Conservation (phyloP, 306 rosid genomes). For the Mucuna pruriens region DNA sequence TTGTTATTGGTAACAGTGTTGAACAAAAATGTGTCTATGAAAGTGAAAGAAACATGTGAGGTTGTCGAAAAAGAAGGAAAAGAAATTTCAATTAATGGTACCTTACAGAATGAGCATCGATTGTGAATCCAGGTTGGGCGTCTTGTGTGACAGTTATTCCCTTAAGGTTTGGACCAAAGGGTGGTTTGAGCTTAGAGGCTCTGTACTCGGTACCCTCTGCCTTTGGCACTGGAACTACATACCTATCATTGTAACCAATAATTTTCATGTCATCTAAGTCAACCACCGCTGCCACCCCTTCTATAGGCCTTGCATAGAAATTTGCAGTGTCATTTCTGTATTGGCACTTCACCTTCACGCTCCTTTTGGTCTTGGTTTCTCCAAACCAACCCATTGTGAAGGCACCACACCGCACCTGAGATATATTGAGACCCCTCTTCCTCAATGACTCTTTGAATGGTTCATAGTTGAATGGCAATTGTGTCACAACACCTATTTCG, state of each 20-base stretch:
- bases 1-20: no score
- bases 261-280: conserved; percentile 42
- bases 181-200: conserved; percentile 39
- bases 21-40: no score
- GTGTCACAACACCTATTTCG: conserved; percentile 9
- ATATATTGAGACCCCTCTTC: conserved; percentile 35
- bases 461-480: conserved; percentile 8
- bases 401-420: conserved; percentile 5
- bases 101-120: conserved; percentile 44
- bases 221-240: conserved; percentile 32
- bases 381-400: conserved; percentile 45
- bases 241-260: conserved; percentile 30
- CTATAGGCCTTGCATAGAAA: conserved; percentile 38
- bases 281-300: conserved; percentile 35
- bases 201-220: conserved; percentile 45
- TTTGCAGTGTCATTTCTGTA: conserved; percentile 28
- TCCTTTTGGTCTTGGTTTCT: conserved; percentile 21
- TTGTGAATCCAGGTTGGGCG: conserved; percentile 42
- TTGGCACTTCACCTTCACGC: conserved; percentile 33
- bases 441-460: conserved; percentile 36
- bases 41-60: no score
- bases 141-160: conserved; percentile 16
- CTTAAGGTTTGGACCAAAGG: conserved; percentile 45
- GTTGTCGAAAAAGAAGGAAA: no score
- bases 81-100: not conserved